phyloP scores from a whole-genome alignment of 2,329 filamentous ascomycete species.

The Pseudogymnoascus sp. region DNA sequence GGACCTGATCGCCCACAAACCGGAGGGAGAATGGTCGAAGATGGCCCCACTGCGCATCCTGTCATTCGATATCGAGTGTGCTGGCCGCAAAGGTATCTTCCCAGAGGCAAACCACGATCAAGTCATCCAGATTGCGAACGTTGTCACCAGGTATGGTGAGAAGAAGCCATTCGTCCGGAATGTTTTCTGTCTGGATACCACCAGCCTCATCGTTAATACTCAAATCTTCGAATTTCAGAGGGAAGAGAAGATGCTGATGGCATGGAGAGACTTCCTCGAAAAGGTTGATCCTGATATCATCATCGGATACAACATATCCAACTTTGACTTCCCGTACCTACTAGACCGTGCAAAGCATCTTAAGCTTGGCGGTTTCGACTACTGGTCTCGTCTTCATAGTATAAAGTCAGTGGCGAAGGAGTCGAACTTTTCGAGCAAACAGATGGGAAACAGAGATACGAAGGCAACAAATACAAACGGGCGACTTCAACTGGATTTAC shows the following conservation, averaged over 20 bases:
- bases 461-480: slow-evolving; percentile 94
- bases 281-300: slow-evolving; percentile 94
- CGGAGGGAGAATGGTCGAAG: slow-evolving; percentile 93
- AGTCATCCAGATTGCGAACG: slow-evolving; percentile 95
- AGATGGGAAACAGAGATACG: slow-evolving; percentile 93
- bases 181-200: slow-evolving; percentile 90
- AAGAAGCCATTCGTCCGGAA: slow-evolving; percentile 93
- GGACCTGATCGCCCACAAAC: slow-evolving; percentile 78
- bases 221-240: slow-evolving; percentile 77
- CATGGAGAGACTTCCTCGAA: slow-evolving; percentile 84
- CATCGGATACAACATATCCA: slow-evolving; percentile 97
- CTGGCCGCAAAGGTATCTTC: slow-evolving; percentile 94
- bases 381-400: slow-evolving; percentile 73
- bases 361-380: slow-evolving; percentile 73
- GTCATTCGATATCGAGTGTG: slow-evolving; percentile 98
- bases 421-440: slow-evolving; percentile 90
- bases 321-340: slow-evolving; percentile 97
- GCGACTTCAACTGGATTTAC: slow-evolving; percentile 80
- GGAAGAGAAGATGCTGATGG: slow-evolving; percentile 84
- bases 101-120: slow-evolving; percentile 87
- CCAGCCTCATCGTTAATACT: slow-evolving; percentile 89
- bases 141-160: slow-evolving; percentile 91
- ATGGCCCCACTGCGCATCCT: slow-evolving; percentile 90
- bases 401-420: slow-evolving; percentile 66
- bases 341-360: slow-evolving; percentile 81